Evolutionary conservation across 192 early-diverging fungal genomes (phyloP), one percentile per base, ranked within the genome.

Genomic region (Dimargaris cristalligena): DNA sequence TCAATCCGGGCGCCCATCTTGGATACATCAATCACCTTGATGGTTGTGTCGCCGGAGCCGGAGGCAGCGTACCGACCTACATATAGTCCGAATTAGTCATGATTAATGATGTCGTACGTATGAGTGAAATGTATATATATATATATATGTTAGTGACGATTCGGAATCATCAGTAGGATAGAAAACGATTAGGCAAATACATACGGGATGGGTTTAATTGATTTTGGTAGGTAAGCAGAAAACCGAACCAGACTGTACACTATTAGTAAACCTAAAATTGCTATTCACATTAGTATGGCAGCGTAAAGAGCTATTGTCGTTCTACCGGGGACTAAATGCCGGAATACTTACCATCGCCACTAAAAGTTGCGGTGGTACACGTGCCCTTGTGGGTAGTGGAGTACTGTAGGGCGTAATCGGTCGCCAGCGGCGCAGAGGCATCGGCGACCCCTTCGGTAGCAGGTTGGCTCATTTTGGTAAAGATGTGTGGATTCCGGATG

Each of bases 11-110:
- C 72, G 65, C 79, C 78, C 76, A 94, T 89, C 59, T 82, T 81
- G 65, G 77, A 71, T 34, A 90, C 87, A 49, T 94, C 92, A 32
- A 97, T 73, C 48, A 97, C 79, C 75, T 94, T 94, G 59, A 94
- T 67, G 41, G 94, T 87, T 14, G 85, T 71, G 68, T 97, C 94
- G 30, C 72, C 77, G 38, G 89, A 90, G 31, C 91, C 90, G 0
- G 94, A 92, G 2, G 92, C 92, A 35, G 91, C 79, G 71, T 85
- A 90, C 44, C 78, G 77, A 48, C 89, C 86, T 67, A 77, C 73
- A 0, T 52, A 16, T 14, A 2, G 50, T 16, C 22, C 13, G 67
- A 47, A 61, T 65, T 73, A 61, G 80, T 85, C 0, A 72, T 80
- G 10, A 66, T 61, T 11, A 62, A 67, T 18, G 51, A 59, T 28